Evolutionary conservation across 1,284 basidiomycete genomes (phyloP).

Genomic region (Singerocomus rubriflavus): DNA sequence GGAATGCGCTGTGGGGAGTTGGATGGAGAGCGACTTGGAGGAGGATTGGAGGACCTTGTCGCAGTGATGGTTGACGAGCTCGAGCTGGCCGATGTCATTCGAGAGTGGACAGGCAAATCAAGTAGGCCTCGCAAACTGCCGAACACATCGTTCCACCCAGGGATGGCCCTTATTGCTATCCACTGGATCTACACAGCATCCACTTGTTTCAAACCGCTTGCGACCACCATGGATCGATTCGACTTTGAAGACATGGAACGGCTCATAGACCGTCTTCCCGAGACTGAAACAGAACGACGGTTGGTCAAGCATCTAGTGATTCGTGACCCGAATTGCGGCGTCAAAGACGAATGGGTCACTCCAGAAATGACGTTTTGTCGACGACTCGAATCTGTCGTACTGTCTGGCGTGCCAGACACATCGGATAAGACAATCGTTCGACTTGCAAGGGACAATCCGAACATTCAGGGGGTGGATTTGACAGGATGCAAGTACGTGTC

Average conservation of each 20-base stretch:
- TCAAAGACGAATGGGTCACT: conserved; percentile 67
- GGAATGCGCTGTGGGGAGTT: conserved; percentile 57
- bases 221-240: conserved; percentile 18
- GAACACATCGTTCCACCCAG: not conserved
- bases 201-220: no score
- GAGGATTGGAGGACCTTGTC: conserved; percentile 41
- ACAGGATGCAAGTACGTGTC: conserved; percentile 75
- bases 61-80: conserved; percentile 49
- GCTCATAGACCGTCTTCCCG: conserved; percentile 50
- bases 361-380: conserved; percentile 60
- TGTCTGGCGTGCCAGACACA: conserved; percentile 65
- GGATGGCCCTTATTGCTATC: not conserved
- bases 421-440: conserved; percentile 67
- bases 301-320: conserved; percentile 56
- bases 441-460: conserved; percentile 61
- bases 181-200: not conserved
- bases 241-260: conserved; percentile 48
- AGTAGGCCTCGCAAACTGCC: conserved; percentile 25
- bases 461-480: conserved; percentile 77
- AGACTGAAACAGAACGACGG: conserved; percentile 49
- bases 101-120: not conserved
- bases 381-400: conserved; percentile 70
- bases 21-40: conserved; percentile 28
- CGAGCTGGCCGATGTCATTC: conserved; percentile 48
- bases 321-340: conserved; percentile 34